phyloP scores from a whole-genome alignment of 805 yeast genomes.

The Lipomyces kockii region DNA sequence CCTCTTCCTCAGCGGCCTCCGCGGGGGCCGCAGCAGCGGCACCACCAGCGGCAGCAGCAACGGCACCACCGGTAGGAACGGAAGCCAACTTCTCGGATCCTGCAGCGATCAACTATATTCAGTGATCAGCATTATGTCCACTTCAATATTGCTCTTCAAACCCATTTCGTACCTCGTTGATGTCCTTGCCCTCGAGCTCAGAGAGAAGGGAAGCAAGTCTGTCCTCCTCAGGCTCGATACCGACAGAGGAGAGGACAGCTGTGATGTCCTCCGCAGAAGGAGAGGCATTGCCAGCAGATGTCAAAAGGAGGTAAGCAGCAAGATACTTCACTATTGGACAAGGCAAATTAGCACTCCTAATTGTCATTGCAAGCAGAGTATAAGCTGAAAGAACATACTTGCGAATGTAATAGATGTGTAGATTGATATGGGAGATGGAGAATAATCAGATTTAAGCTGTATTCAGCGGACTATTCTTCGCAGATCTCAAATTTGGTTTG shows the following conservation, averaged over 20 bases:
- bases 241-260: conserved; percentile 88
- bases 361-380: background rate
- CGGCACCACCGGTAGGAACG: conserved; percentile 98
- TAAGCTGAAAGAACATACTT: conserved; percentile 4
- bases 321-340: conserved; percentile 81
- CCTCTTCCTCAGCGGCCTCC: conserved; percentile 74
- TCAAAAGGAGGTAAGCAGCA: conserved; percentile 98
- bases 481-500: background rate
- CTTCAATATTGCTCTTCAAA: background rate
- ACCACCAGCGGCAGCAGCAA: conserved; percentile 75
- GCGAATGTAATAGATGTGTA: background rate
- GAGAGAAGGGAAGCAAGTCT: conserved; percentile 78
- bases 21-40: conserved; percentile 73
- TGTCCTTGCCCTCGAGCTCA: conserved; percentile 91
- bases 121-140: conserved; percentile 1
- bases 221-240: conserved; percentile 91
- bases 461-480: conserved; percentile 77
- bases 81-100: conserved; percentile 97
- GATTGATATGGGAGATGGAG: conserved; percentile 43
- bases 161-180: conserved; percentile 56
- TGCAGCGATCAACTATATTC: conserved; percentile 70
- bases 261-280: conserved; percentile 94
- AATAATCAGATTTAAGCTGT: conserved; percentile 81
- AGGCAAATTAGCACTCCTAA: background rate
- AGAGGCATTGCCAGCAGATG: conserved; percentile 93